Evolutionary conservation across 345 rosid genomes (phyloP), one percentile per base, ranked within the genome.

Genomic region (Zanthoxylum bungeanum): DNA sequence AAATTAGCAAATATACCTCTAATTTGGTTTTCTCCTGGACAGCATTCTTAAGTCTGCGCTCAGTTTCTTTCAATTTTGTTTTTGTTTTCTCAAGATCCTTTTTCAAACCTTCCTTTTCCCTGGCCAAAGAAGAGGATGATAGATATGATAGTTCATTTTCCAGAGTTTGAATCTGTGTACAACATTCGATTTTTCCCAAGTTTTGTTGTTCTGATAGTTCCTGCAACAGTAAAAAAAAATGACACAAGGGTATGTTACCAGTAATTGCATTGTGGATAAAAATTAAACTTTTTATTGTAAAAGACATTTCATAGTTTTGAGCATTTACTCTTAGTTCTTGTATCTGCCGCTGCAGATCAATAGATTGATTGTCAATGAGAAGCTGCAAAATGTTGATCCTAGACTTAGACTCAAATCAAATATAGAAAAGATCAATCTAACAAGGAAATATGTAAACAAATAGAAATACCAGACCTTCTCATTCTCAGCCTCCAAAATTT

Each of bases 21-120:
- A 94, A 88, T 84, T 90, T 94, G 60, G 97, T 94, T 84, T 92
- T 94, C 82, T 94, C 97, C 80, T 94, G 98, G 75, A 92, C 84
- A 63, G 59, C 83, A 87, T 81, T 94, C 86, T 83, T 91, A 56
- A 94, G 89, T 81, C 87, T 94, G 73, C 78, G 88, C 77, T 90
- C 98, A 4, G 85, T 86, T 79, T 94, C 97, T 79, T 90, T 90
- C 72, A 94, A 83, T 85, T 84, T 94, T 59, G 75, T 33, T 78
- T 84, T 94, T 16, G 85, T 84, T 83, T 94, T 94, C 77, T 94
- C 97, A 60, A 90, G 80, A 76, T 92, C 95, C 76, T 91, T 94
- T 80, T 89, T 89, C 83, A 91, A 71, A 73, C 73, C 84, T 53
- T 90, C 97, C 73, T 87, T 90, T 77, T 91, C 98, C 81, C 78